A percentile compares a stretch with the other conserved stretches of the same genome.
phyloP scores from a whole-genome alignment of 1,284 basidiomycete species.

The Rugosomyces carneus region DNA sequence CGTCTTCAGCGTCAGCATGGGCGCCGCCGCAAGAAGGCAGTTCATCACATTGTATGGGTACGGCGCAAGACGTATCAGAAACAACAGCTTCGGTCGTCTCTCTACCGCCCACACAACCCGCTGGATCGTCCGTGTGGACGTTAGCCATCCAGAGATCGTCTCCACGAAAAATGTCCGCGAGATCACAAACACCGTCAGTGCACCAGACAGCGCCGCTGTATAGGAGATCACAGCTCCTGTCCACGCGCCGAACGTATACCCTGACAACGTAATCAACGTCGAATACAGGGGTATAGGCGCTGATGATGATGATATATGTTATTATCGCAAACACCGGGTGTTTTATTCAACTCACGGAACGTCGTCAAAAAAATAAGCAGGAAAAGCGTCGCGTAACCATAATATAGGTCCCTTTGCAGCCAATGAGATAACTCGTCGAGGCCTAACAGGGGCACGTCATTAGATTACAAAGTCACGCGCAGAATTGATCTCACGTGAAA shows the following conservation, averaged over 20 bases:
- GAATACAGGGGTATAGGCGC: slow-evolving; percentile 84
- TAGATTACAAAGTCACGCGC: neutral
- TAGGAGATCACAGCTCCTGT: slow-evolving; percentile 79
- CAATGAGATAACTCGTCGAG: slow-evolving; percentile 70
- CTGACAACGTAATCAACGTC: slow-evolving; percentile 81
- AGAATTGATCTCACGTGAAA: slow-evolving; percentile 47
- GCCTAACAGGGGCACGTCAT: slow-evolving; percentile 30
- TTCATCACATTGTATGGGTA: slow-evolving; percentile 90
- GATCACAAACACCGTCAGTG: slow-evolving; percentile 70
- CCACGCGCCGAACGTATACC: slow-evolving; percentile 81
- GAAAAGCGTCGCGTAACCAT: slow-evolving; percentile 69
- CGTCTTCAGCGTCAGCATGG: slow-evolving; percentile 74
- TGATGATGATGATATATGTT: slow-evolving; percentile 14
- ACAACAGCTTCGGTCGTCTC: slow-evolving; percentile 75
- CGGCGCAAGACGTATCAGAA: slow-evolving; percentile 80
- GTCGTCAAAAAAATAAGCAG: slow-evolving; percentile 76
- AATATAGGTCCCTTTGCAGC: slow-evolving; percentile 59
- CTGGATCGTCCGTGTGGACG: slow-evolving; percentile 56
- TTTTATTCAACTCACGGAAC: slow-evolving; percentile 64
- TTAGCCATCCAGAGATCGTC: slow-evolving; percentile 66
- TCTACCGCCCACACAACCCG: slow-evolving; percentile 84
- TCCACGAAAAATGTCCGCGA: slow-evolving; percentile 69
- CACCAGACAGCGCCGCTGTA: slow-evolving; percentile 75
- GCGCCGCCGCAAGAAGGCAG: slow-evolving; percentile 79
- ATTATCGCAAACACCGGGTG: slow-evolving; percentile 15